Evolutionary conservation across 2,329 filamentous ascomycete species (phyloP).

Genomic region (Colletotrichum lindemuthianum): DNA sequence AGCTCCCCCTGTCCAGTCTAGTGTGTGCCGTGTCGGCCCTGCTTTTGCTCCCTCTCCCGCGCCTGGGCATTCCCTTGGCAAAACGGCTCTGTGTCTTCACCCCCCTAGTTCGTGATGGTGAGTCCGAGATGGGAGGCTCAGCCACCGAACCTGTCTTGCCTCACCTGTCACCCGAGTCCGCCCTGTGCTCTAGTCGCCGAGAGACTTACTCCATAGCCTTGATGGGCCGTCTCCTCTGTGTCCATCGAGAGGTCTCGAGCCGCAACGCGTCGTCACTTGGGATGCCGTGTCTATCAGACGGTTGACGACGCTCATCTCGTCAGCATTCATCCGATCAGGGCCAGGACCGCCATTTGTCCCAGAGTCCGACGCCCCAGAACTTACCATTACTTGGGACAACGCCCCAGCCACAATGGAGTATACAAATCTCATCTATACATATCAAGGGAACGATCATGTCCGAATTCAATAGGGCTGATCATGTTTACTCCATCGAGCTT

Average conservation of each 20-base stretch:
- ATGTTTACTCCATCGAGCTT: too few relatives aligned
- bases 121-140: too few relatives aligned
- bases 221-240: background rate
- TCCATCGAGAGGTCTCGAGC: background rate
- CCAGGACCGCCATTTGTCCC: background rate
- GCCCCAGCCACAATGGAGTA: too few relatives aligned
- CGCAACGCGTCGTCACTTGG: background rate
- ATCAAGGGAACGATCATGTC: too few relatives aligned
- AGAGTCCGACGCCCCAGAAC: background rate
- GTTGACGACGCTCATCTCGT: background rate
- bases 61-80: conserved; percentile 35
- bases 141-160: too few relatives aligned
- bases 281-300: background rate
- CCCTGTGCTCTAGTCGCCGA: background rate
- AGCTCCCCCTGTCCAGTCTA: conserved; percentile 21
- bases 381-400: too few relatives aligned
- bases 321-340: background rate
- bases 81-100: background rate
- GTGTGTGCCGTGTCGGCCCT: conserved; percentile 13
- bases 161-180: background rate
- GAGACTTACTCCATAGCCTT: background rate
- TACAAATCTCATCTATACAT: too few relatives aligned
- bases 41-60: conserved; percentile 21
- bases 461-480: too few relatives aligned
- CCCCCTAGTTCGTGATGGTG: too few relatives aligned